Base-by-base conservation (phyloP, 2,329 filamentous ascomycete genomes). In the Pestalotiopsis sp. region DNA sequence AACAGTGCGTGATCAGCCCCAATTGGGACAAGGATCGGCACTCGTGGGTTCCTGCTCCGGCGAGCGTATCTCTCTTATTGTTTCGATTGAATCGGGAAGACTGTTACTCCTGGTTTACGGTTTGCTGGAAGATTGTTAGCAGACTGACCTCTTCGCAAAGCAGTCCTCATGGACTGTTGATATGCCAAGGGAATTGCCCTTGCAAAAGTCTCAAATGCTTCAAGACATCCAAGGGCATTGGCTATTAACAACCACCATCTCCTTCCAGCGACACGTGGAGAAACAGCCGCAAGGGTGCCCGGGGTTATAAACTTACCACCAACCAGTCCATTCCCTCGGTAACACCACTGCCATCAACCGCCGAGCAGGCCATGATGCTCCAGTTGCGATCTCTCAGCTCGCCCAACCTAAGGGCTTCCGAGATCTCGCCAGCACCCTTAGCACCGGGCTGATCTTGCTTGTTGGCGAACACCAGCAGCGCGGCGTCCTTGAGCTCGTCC, bases 271-370 rank as follows among this genome's bases (percentile, higher is more conserved):
- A 31, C 6, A 31, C 5, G 27, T 31, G 45, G 45, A n/a, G 45
- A 52, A 11, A 17, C 45, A n/a, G 45, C 6, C 9, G 20, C 45
- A 52, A 52, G 45, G 45, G 45, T 12, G 23, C 5, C 23, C 31
- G 57, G 23, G 23, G 9, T 23, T 27, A 60, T 27, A 36, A 31
- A 85, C 86, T 81, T 82, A 95, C 93, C 86, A 97, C 94, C 79
- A 99, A 85, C 96, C 96, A 99, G 82, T 99, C 96, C 96, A 99
- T 99, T 70, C 96, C 96, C 83, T 99, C 96, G 72, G 92, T 93
- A 59, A 99, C 93, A 80, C 96, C 96, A 77, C 93, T 92, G 58
- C 96, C 96, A 79, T 98, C 96, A 68, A 99, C 95, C 14, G 96
- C 96, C 73, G 93, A 97, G 82, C 96, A 99, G 25, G 95, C 95